These are phyloP conservation scores for Exophiala lecanii-corni DNA, from an alignment of 2,329 filamentous ascomycete species.

Conservation along the genomic window DNA sequence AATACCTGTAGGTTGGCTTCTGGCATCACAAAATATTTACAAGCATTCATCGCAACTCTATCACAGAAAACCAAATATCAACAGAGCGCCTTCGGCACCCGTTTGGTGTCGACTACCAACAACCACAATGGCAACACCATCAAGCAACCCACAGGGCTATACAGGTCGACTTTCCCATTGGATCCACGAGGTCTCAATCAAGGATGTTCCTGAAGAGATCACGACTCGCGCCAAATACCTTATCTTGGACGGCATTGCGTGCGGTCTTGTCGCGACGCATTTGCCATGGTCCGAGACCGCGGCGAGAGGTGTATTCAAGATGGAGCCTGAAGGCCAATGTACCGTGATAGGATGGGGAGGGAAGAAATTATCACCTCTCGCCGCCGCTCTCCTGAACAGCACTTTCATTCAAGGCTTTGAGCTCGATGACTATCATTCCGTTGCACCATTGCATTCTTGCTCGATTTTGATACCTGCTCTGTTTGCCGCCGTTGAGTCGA, in stretches of 20 bases:
- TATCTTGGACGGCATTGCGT: constrained; percentile 42
- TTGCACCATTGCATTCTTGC: constrained; percentile 39
- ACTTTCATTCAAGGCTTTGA: constrained; percentile 44
- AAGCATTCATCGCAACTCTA: no score
- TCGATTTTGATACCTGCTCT: constrained; percentile 38
- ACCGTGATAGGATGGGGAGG: constrained; percentile 26
- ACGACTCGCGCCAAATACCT: constrained; percentile 38
- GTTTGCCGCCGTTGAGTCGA: constrained; percentile 32
- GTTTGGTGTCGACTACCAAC: no score
- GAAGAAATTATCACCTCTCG: constrained; percentile 34
- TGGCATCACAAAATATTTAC: no score
- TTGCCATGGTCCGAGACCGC: constrained; percentile 40
- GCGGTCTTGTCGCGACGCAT: constrained; percentile 37
- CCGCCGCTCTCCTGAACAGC: constrained; percentile 41
- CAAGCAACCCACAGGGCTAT: neutral
- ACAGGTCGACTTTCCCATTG: constrained; percentile 19
- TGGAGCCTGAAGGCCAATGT: constrained; percentile 32
- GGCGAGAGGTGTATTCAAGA: constrained; percentile 29
- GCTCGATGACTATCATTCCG: constrained; percentile 42
- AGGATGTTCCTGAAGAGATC: constrained; percentile 33
- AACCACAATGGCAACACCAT: no score
- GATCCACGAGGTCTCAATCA: constrained; percentile 28
- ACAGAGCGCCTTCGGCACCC: no score
- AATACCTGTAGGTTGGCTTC: no score
- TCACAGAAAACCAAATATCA: no score